A percentile compares a stretch with the other conserved stretches of the same genome.
phyloP scores from a whole-genome alignment of 2,329 filamentous ascomycete genomes.

The Aspergillus carbonarius region DNA sequence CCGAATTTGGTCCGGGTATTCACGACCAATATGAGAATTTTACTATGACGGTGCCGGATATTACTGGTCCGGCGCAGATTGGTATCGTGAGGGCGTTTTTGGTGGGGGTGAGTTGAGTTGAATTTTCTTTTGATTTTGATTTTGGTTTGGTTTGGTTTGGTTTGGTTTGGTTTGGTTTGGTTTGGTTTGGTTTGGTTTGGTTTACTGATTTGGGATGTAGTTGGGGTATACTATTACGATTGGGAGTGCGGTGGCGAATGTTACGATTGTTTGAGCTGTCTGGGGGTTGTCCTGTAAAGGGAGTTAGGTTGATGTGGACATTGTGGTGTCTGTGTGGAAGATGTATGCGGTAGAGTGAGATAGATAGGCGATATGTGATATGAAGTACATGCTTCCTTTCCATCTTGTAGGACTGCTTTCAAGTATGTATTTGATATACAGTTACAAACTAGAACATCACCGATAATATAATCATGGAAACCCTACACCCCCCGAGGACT shows the following conservation, averaged over 20 bases:
- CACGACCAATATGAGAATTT: neutral
- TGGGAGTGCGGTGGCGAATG: neutral
- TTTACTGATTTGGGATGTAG: neutral
- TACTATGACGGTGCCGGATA: neutral
- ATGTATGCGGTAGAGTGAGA: too few species aligned
- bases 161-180: neutral
- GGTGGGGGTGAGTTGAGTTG: neutral
- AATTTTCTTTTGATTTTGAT: accelerated
- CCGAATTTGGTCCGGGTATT: neutral
- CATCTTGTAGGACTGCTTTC: too few species aligned
- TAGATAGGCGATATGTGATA: too few species aligned
- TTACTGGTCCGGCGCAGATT: neutral
- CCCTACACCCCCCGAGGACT: neutral
- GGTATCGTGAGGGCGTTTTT: neutral
- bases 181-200: neutral
- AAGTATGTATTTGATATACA: too few species aligned
- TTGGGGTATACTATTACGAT: neutral
- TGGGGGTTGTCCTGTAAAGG: too few species aligned
- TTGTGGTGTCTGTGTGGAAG: too few species aligned
- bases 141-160: neutral
- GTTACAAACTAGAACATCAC: too few species aligned
- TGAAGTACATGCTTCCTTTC: too few species aligned
- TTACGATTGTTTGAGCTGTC: neutral
- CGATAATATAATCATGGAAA: neutral
- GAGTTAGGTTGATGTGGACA: too few species aligned